These are phyloP conservation scores for Podospora anserina DNA, from an alignment of 495 filamentous ascomycete genomes.

Conservation along the genomic window DNA sequence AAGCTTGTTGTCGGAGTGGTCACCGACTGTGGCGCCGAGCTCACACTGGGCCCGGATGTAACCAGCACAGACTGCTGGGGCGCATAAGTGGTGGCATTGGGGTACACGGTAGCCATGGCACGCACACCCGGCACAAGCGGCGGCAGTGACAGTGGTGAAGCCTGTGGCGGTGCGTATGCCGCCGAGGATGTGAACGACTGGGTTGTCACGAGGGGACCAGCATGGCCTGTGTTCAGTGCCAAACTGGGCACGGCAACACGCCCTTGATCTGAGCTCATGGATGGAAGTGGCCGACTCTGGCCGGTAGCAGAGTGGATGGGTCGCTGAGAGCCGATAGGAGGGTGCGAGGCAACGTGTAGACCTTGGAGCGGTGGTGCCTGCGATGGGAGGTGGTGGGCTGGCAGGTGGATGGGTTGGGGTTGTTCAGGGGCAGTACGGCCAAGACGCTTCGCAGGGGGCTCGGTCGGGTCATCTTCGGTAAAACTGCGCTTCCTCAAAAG, in stretches of 20 bases:
- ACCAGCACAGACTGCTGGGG: constrained; percentile 30
- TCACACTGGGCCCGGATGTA: constrained; percentile 33
- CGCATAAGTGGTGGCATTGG: constrained; percentile 32
- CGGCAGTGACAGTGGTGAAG: constrained; percentile 42
- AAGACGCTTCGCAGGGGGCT: constrained; percentile 67
- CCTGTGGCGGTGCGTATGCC: constrained; percentile 33
- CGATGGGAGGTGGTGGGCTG: constrained; percentile 9
- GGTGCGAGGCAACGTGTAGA: constrained; percentile 35
- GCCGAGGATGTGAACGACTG: constrained; percentile 10
- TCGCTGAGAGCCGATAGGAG: constrained; percentile 37
- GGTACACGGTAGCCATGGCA: constrained; percentile 52
- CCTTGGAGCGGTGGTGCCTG: constrained; percentile 10
- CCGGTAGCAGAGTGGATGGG: constrained; percentile 28
- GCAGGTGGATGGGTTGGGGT: constrained; percentile 8
- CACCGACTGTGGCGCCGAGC: constrained; percentile 10
- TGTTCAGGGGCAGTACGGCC: constrained; percentile 32
- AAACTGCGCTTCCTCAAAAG: constrained; percentile 64
- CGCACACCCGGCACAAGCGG: constrained; percentile 43
- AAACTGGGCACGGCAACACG: constrained; percentile 43
- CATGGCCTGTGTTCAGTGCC: constrained; percentile 40
- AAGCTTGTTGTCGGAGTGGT: constrained; percentile 26
- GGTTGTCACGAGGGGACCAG: constrained; percentile 17
- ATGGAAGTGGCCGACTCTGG: neutral
- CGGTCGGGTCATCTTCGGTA: constrained; percentile 57
- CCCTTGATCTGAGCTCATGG: constrained; percentile 22